Conservation (phyloP, 345 rosid species). For the Eucalyptus rudis region DNA sequence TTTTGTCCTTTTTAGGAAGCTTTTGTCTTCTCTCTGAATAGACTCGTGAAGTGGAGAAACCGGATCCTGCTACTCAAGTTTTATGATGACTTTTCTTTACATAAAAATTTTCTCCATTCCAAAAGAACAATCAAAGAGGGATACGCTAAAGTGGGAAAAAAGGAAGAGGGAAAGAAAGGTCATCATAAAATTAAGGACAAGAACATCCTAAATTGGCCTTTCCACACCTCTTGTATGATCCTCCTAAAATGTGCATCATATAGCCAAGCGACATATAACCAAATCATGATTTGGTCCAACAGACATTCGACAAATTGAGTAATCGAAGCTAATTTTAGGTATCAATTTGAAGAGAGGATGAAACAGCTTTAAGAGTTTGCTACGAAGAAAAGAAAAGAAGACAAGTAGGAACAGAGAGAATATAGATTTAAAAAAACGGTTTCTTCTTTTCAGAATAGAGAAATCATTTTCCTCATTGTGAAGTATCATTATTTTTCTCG, state of each 20-base stretch:
- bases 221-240: neutral
- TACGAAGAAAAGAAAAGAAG: neutral
- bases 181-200: neutral
- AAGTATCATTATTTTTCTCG: neutral
- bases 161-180: neutral
- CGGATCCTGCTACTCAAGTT: too few species aligned
- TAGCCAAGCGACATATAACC: neutral
- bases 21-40: too few species aligned
- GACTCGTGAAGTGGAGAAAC: too few species aligned
- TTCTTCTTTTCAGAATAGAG: neutral
- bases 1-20: too few species aligned
- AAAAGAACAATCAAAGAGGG: neutral
- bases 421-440: too few species aligned
- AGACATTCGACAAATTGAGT: neutral
- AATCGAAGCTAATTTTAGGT: neutral
- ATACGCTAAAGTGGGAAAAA: neutral
- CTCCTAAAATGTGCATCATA: neutral
- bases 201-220: neutral
- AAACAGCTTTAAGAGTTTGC: neutral
- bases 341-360: neutral
- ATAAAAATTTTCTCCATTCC: neutral
- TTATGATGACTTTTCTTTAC: too few species aligned
- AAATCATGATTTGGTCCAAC: neutral
- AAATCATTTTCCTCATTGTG: too few species aligned
- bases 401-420: neutral